Percentiles rank a stretch among this genome's conserved stretches.
These are phyloP conservation scores for Geotrichum australiense DNA, from an alignment of 1,139 yeast species.

Conservation along the genomic window DNA sequence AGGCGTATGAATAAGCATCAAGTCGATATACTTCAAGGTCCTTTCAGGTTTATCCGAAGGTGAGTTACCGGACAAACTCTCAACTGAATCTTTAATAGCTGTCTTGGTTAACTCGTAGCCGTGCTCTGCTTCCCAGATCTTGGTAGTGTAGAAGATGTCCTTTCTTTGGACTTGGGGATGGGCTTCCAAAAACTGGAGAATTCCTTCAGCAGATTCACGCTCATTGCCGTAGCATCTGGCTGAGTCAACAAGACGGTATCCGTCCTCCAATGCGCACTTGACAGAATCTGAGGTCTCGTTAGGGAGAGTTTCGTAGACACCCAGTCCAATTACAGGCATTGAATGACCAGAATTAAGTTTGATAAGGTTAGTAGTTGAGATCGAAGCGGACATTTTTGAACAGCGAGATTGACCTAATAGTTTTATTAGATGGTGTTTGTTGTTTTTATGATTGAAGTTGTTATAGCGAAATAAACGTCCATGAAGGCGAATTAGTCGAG, in stretches of 20 bases:
- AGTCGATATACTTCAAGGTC: slow-evolving; percentile 44
- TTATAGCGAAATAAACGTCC: too few relatives aligned
- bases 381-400: too few relatives aligned
- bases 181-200: slow-evolving; percentile 39
- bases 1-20: slow-evolving; percentile 38
- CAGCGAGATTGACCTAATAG: too few relatives aligned
- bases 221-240: slow-evolving; percentile 58
- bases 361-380: too few relatives aligned
- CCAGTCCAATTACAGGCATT: slow-evolving; percentile 55
- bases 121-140: slow-evolving; percentile 52
- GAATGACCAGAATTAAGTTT: slow-evolving; percentile 16
- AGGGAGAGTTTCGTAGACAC: slow-evolving; percentile 46
- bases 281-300: slow-evolving; percentile 40
- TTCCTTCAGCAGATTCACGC: slow-evolving; percentile 45
- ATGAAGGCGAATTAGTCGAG: too few relatives aligned
- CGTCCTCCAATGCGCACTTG: slow-evolving; percentile 48
- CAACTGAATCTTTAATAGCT: slow-evolving; percentile 47
- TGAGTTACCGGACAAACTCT: slow-evolving; percentile 16
- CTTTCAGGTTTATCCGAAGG: slow-evolving; percentile 26
- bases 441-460: too few relatives aligned
- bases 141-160: slow-evolving; percentile 68
- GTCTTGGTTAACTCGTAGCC: slow-evolving; percentile 50
- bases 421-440: too few relatives aligned
- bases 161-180: slow-evolving; percentile 27
- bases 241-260: slow-evolving; percentile 66